Evolutionary conservation across 2,329 filamentous ascomycete genomes (phyloP), one percentile per base, ranked within the genome.

Genomic region (Pseudocercospora ulei): DNA sequence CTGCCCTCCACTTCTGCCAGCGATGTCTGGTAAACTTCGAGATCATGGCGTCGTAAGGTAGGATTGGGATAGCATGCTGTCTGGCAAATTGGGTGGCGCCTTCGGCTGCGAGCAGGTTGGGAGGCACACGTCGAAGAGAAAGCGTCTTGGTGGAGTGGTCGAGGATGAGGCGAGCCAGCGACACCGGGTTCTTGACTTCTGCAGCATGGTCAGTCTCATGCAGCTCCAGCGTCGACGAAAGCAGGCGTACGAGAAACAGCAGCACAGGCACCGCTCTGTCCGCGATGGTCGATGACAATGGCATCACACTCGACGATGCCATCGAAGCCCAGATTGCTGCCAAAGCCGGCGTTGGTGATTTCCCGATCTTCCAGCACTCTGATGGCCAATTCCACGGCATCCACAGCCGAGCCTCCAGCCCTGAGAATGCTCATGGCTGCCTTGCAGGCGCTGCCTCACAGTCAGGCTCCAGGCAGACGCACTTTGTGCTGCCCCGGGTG

Each of bases 321-420:
- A 51, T 95, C 81, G 47, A 93, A 82, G 28, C 84, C 80, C 14
- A 98, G 68, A 55, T 98, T 98, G 63, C 90, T 98, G 30, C 92
- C 90, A 58, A 82, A 96, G 0, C 90, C 90, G 23, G 88, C 83
- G 60, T 98, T 98, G 22, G 92, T 98, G 50, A 98, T 92, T 55
- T 95, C 86, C 41, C 82, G 79, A 58, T 98, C 84, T 63, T 98
- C 90, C 11, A 98, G 75, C 12, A 84, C 70, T 51, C 80, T 82
- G 53, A 98, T 77, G 18, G 90, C 85, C 35, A 82, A 80, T 62
- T 95, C 90, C 13, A 95, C 81, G 9, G 87, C 90, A 56, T 96
- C 85, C 3, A 88, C 71, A 3, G 90, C 84, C 26, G 78, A 76
- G 6, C 79, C 82, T 14, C 90, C 90, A 47, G 73, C 75, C 54